A percentile compares a stretch with the other conserved stretches of the same genome.
These are phyloP conservation scores for Salix exigua DNA, from an alignment of 345 rosid genomes.

Conservation along the genomic window DNA sequence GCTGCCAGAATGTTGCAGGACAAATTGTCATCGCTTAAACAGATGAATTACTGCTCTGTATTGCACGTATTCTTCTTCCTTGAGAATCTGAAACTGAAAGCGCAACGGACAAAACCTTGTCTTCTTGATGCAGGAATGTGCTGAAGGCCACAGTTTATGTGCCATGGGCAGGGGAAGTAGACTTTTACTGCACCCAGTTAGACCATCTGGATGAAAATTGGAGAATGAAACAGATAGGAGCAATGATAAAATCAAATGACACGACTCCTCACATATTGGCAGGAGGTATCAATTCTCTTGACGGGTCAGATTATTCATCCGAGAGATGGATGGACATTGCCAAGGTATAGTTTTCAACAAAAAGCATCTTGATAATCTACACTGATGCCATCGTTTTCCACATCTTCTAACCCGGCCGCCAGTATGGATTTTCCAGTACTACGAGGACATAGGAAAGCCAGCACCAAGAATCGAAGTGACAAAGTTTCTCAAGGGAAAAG, in stretches of 20 bases:
- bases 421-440: slow-evolving; percentile 45
- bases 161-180: slow-evolving; percentile 86
- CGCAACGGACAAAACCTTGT: neutral
- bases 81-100: neutral
- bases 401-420: neutral
- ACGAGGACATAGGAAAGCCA: slow-evolving; percentile 84
- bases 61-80: neutral
- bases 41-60: neutral
- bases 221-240: slow-evolving; percentile 83
- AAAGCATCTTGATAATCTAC: neutral
- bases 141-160: slow-evolving; percentile 74
- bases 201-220: slow-evolving; percentile 91
- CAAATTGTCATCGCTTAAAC: neutral
- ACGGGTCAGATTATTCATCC: slow-evolving; percentile 71
- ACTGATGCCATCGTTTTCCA: neutral
- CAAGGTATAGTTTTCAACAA: slow-evolving; percentile 38
- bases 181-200: slow-evolving; percentile 80
- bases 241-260: slow-evolving; percentile 50
- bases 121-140: slow-evolving; percentile 56
- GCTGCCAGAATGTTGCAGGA: neutral
- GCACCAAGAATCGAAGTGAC: slow-evolving; percentile 71
- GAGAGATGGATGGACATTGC: slow-evolving; percentile 84
- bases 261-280: slow-evolving; percentile 65
- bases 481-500: slow-evolving; percentile 57
- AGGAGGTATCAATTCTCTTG: slow-evolving; percentile 78